Evolutionary conservation across 2,329 filamentous ascomycete species (phyloP).

Genomic region (Teratosphaeria gauchensis): DNA sequence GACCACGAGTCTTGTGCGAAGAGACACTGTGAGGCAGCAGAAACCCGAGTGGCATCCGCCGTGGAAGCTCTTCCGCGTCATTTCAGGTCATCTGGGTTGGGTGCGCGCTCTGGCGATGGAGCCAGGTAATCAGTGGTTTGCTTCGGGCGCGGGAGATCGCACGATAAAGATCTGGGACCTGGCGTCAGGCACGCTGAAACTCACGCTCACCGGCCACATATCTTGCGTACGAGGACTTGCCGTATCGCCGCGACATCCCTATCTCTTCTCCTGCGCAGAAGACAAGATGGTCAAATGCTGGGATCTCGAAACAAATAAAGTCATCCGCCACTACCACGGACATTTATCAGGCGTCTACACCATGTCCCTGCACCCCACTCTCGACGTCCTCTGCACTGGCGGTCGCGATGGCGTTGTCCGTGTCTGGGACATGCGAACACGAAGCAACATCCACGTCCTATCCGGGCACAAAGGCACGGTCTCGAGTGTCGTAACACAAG

Average conservation of each 20-base stretch:
- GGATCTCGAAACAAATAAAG: slow-evolving; percentile 99
- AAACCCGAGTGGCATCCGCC: slow-evolving; percentile 95
- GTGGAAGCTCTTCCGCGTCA: slow-evolving; percentile 97
- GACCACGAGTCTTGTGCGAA: slow-evolving; percentile 50
- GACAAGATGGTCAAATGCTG: slow-evolving; percentile 99
- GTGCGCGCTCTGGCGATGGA: slow-evolving; percentile 83
- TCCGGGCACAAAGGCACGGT: slow-evolving; percentile 86
- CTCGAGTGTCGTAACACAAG: slow-evolving; percentile 81
- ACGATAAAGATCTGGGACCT: slow-evolving; percentile 99
- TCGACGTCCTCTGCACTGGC: slow-evolving; percentile 90
- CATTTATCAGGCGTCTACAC: slow-evolving; percentile 95
- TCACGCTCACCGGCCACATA: slow-evolving; percentile 90
- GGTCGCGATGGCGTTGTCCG: slow-evolving; percentile 88
- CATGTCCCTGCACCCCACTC: slow-evolving; percentile 80
- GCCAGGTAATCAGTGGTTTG: slow-evolving; percentile 96
- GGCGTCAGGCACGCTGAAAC: slow-evolving; percentile 69
- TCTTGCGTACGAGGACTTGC: slow-evolving; percentile 86
- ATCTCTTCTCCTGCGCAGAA: slow-evolving; percentile 94
- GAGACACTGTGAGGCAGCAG: slow-evolving; percentile 55
- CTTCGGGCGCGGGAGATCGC: slow-evolving; percentile 84
- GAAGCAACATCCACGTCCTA: slow-evolving; percentile 91
- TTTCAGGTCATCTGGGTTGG: slow-evolving; percentile 94
- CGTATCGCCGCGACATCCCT: slow-evolving; percentile 86
- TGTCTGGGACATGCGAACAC: slow-evolving; percentile 97
- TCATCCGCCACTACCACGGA: slow-evolving; percentile 95